phyloP scores from a whole-genome alignment of 345 rosid species.

The Dovyalis caffra region DNA sequence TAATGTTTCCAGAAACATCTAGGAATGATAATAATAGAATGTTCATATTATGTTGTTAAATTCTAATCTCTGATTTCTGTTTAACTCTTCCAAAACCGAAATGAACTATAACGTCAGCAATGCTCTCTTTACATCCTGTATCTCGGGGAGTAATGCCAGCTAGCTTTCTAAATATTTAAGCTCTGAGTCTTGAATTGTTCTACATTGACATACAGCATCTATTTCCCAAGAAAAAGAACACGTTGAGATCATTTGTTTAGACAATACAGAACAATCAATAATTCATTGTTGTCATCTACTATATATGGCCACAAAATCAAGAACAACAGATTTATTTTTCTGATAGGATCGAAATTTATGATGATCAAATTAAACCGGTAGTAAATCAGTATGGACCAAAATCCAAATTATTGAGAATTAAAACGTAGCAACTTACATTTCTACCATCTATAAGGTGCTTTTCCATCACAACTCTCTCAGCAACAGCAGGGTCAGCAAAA shows the following conservation, averaged over 20 bases:
- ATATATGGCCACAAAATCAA: not conserved
- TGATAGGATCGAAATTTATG: not conserved
- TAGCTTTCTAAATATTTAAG: not conserved
- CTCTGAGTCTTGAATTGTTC: conserved; percentile 11
- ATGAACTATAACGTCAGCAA: not conserved
- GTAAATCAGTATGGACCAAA: conserved; percentile 9
- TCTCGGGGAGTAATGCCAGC: not conserved
- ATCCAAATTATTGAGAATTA: conserved; percentile 1
- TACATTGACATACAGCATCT: conserved; percentile 11
- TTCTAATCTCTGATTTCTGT: not conserved
- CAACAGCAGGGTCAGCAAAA: conserved; percentile 74
- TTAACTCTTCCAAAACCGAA: conserved; percentile 2
- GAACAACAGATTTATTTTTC: not conserved
- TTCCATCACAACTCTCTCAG: conserved; percentile 73
- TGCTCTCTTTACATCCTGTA: not conserved
- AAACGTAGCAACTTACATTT: conserved; percentile 53
- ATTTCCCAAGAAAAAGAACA: conserved; percentile 2
- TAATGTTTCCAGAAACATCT: not conserved
- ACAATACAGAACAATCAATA: not conserved
- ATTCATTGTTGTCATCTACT: not conserved
- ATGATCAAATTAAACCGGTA: not conserved
- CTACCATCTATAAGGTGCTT: conserved; percentile 82
- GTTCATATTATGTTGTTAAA: not conserved
- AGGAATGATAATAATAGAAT: not conserved
- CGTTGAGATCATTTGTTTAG: not conserved